A percentile compares a stretch with the other conserved stretches of the same genome.
Evolutionary conservation across 2,329 filamentous ascomycete genomes (phyloP).

Genomic region (Nothomitra cinnamomea): DNA sequence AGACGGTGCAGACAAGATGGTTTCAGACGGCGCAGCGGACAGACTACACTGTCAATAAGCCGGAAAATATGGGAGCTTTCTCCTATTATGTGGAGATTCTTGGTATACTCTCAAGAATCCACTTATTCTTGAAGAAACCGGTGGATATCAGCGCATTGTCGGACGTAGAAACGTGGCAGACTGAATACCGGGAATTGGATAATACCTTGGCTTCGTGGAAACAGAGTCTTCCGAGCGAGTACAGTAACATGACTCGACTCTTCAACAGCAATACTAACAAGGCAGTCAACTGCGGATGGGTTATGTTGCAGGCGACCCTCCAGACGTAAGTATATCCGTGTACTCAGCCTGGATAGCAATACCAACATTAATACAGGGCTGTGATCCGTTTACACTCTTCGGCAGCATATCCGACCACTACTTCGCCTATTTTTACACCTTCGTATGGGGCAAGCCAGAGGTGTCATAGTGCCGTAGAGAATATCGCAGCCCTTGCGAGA

Average conservation of each 20-base stretch:
- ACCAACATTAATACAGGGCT: conserved; percentile 29
- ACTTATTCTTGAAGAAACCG: conserved; percentile 74
- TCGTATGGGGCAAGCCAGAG: conserved; percentile 73
- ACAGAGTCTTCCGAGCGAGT: conserved; percentile 64
- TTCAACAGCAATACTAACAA: conserved; percentile 53
- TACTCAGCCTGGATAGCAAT: not conserved
- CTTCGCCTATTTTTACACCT: conserved; percentile 76
- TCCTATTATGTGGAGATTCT: conserved; percentile 83
- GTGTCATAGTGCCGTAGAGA: conserved; percentile 68
- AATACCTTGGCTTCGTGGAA: conserved; percentile 69
- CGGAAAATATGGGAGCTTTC: conserved; percentile 73
- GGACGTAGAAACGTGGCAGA: conserved; percentile 82
- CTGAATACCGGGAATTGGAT: conserved; percentile 72
- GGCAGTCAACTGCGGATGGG: conserved; percentile 62
- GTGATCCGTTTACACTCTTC: conserved; percentile 84
- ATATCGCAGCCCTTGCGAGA: conserved; percentile 60
- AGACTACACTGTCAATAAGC: conserved; percentile 49
- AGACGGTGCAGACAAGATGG: conserved; percentile 70
- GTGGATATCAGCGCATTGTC: conserved; percentile 72
- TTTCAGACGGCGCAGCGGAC: conserved; percentile 41
- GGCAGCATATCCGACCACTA: conserved; percentile 77
- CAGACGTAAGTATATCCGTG: conserved; percentile 43
- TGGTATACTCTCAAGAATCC: conserved; percentile 72
- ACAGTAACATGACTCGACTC: conserved; percentile 66
- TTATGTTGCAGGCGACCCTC: conserved; percentile 83